Evolutionary conservation across 176 grass and related monocot genomes (phyloP), one percentile per base, ranked within the genome.

Genomic region (Ensete ventricosum): DNA sequence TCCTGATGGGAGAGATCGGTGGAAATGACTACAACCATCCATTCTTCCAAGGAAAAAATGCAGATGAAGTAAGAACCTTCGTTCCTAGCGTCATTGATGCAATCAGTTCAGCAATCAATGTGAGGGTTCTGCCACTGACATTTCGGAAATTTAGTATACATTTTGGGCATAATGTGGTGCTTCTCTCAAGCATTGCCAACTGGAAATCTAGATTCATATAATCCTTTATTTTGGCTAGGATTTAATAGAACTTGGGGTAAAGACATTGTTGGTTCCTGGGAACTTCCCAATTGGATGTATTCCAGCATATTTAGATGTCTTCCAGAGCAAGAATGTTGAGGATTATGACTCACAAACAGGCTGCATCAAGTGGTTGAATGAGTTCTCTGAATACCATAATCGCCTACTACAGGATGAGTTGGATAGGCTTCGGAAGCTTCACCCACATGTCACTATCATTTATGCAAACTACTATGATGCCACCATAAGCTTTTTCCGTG

Each of bases 21-120:
- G 89, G 93, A 64, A 96, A 96, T 67, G 93, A 96, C 86, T 90
- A 96, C 68, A 96, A 96, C 54, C 93, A 92, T 79, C 79, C 91
- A 77, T 90, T 96, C 51, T 73, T 92, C 64, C 80, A 87, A 76
- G 81, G 81, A 2, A 90, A 82, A 78, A 85, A 85, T 29, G 54
- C 84, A 25, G 79, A 86, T 23, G 85, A 92, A 71, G 20, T 96
- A 59, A 83, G 78, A 13, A 81, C 83, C 59, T 66, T 96, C 73
- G 93, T 92, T 84, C 89, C 89, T 81, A 57, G 79, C 70, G 87
- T 96, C 76, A 78, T 87, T 50, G 76, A 80, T 67, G 81, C 83
- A 48, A 92, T 96, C 64, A 79, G 85, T 23, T 83, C 81, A 9
- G 64, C 77, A 19, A 66, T 73, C 49, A 88, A 71, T 57, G 78